Conservation (phyloP, 768 basidiomycete genomes). For the Mycena latifolia region DNA sequence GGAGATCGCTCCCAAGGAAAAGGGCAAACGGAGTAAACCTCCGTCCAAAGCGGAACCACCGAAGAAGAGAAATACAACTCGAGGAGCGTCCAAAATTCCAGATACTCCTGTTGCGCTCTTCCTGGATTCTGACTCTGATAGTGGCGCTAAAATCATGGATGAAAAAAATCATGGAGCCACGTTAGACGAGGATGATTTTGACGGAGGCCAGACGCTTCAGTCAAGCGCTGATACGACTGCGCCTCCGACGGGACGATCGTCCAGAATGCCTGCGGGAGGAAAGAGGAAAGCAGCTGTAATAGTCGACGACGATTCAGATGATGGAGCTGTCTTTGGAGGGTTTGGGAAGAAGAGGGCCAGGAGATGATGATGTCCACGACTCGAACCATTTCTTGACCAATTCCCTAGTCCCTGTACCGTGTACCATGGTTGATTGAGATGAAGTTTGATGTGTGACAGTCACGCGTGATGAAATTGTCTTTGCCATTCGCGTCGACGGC, state of each 20-base stretch:
- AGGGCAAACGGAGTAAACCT: conserved; percentile 40
- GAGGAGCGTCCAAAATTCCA: conserved; percentile 28
- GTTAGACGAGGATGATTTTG: conserved; percentile 37
- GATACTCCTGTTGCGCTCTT: conserved; percentile 54
- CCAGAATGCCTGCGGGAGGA: conserved; percentile 39
- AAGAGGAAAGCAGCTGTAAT: conserved; percentile 52
- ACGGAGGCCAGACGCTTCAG: conserved; percentile 39
- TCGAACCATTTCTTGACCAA: too few relatives aligned
- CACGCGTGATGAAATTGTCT: neutral
- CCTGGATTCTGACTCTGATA: conserved; percentile 51
- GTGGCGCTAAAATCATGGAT: conserved; percentile 39
- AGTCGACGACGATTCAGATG: conserved; percentile 78
- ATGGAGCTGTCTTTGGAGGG: conserved; percentile 78
- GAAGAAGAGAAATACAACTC: conserved; percentile 26
- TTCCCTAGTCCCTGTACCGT: too few relatives aligned
- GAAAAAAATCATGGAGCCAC: conserved; percentile 37
- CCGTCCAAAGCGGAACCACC: conserved; percentile 48
- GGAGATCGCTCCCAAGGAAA: conserved; percentile 40
- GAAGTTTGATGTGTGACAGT: neutral
- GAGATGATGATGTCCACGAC: conserved; percentile 3
- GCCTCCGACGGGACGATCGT: conserved; percentile 41
- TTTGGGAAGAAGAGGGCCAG: conserved; percentile 46
- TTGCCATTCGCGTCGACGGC: too few relatives aligned
- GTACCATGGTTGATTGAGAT: too few relatives aligned
- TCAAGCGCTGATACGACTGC: conserved; percentile 43